Evolutionary conservation across 2,329 filamentous ascomycete species (phyloP), one percentile per base, ranked within the genome.

Genomic region (Rhynchosporium secalis): DNA sequence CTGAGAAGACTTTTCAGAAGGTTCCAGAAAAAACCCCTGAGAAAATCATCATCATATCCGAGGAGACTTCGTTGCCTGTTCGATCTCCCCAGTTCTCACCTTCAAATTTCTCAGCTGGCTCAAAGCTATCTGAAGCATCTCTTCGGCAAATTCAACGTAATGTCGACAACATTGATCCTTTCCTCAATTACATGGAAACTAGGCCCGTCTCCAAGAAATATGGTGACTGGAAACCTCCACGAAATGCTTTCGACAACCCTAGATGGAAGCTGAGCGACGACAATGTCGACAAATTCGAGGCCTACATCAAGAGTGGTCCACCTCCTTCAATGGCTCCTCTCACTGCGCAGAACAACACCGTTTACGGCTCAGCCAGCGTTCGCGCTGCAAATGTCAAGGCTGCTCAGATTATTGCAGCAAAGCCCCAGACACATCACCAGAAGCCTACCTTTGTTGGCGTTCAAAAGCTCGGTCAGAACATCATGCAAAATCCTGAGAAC

Each of bases 221-320:
- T 28, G 45, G 56, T 38, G 33, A 10, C 45, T 48, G 56, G 43
- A 29, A 49, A 26, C 31, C 2, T 41, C 56, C 33, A 20, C 5
- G 7, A n/a, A 58, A 28, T 7, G 56, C 56, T 29, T 58, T 48
- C 13, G 56, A 58, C 15, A 58, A 48, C 8, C 43, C 43, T 46
- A 48, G 36, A 5, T 58, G 43, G 43, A 46, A 58, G 29, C 31
- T 58, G 15, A 33, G 41, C 45, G 33, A 41, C 6, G 20, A 38
- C 13, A 40, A 15, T 10, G 45, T 29, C 31, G 10, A 31, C 12
- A 58, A 58, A 29, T 58, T 58, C 33, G 41, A 49, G 20, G 15
- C 43, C n/a, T 58, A 29, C 45, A 48, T 58, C 41, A 58, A 58
- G 54, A 46, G 15, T 40, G 56, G 43, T 7, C 9, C n/a, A 31